Evolutionary conservation across 306 rosid species (phyloP).

Genomic region (Prunus mira): DNA sequence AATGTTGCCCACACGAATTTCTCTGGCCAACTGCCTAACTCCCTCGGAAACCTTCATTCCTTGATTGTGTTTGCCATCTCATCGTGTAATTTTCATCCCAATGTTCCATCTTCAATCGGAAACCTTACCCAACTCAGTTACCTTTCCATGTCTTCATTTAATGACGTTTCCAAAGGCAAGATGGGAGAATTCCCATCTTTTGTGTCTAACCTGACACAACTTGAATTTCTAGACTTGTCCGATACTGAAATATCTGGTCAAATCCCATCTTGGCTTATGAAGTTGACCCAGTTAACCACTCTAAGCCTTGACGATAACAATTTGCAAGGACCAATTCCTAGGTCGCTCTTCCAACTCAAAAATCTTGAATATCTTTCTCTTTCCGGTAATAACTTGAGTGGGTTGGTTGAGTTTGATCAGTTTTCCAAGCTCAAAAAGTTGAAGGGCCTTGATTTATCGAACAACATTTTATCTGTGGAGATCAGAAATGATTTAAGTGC

Average conservation of each 20-base stretch:
- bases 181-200: not conserved
- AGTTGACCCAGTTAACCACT: not conserved
- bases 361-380: not conserved
- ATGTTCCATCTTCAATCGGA: constrained; percentile 39
- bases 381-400: constrained; percentile 15
- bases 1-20: fast-evolving
- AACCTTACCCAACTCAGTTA: constrained; percentile 3
- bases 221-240: not conserved
- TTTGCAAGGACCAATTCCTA: constrained; percentile 19
- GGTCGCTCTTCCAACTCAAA: not conserved
- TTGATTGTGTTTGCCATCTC: not conserved
- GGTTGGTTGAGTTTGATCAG: constrained; percentile 2
- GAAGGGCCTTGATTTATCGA: not conserved
- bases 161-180: not conserved
- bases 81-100: not conserved
- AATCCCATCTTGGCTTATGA: constrained; percentile 8
- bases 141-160: constrained; percentile 5
- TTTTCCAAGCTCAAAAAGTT: constrained; percentile 7
- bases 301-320: not conserved
- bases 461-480: constrained; percentile 12
- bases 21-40: not conserved
- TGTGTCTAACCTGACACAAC: constrained; percentile 11
- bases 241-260: not conserved
- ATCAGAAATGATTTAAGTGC: not conserved
- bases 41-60: constrained; percentile 19